Conservation (phyloP, 23 red algal genomes). For the Cyanidium caldarium region DNA sequence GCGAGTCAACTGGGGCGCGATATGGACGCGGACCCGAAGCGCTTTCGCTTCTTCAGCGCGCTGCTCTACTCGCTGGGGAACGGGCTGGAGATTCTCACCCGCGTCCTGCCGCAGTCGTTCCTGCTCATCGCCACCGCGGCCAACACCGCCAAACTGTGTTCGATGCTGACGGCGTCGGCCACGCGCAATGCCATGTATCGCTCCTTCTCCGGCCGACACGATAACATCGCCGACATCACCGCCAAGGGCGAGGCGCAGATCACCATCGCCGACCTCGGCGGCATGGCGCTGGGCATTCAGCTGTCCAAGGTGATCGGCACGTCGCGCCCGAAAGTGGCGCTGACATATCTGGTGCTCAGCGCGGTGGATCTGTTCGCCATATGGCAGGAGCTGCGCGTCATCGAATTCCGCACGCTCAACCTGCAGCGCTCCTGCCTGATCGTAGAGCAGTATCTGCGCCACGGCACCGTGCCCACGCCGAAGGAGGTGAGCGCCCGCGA, state of each 20-base stretch:
- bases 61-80: slow-evolving; percentile 78
- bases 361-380: slow-evolving; percentile 74
- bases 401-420: slow-evolving; percentile 89
- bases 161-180: slow-evolving; percentile 84
- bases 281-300: slow-evolving; percentile 77
- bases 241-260: slow-evolving; percentile 99
- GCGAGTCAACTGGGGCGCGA: slow-evolving; percentile 71
- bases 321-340: slow-evolving; percentile 30
- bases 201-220: slow-evolving; percentile 42
- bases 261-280: slow-evolving; percentile 80
- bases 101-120: slow-evolving; percentile 83
- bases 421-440: slow-evolving; percentile 68
- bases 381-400: slow-evolving; percentile 77
- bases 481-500: slow-evolving; percentile 46
- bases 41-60: slow-evolving; percentile 76
- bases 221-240: slow-evolving; percentile 97
- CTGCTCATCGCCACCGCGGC: slow-evolving; percentile 73
- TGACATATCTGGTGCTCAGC: slow-evolving; percentile 43
- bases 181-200: slow-evolving; percentile 99
- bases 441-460: slow-evolving; percentile 47
- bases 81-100: slow-evolving; percentile 83
- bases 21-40: slow-evolving; percentile 95
- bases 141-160: slow-evolving; percentile 82
- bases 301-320: slow-evolving; percentile 57
- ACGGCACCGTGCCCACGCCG: slow-evolving; percentile 33